Base-by-base conservation (phyloP, 1,284 basidiomycete species). In the Bondarzewia mesenterica region DNA sequence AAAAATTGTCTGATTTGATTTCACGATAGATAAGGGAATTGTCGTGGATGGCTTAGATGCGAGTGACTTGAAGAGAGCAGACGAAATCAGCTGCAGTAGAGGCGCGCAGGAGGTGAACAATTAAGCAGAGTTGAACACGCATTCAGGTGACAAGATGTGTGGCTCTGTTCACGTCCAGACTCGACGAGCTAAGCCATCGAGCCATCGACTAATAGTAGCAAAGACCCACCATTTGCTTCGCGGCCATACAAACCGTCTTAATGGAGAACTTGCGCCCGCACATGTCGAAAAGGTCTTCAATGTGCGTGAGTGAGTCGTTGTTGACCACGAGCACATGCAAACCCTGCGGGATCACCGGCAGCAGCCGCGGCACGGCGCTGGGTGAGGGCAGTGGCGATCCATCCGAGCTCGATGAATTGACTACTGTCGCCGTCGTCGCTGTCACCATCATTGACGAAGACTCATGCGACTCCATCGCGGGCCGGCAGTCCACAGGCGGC, bases 21-120 rank as follows among this genome's bases (percentile, higher is more conserved):
- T 98, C 96, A 56, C 95, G 92, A 73, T 98, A 96, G 59, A 99
- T 97, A 66, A 98, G 85, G 59, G 93, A 96, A 70, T 96, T 94
- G 59, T 96, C 95, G 71, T 99, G 95, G 55, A 98, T 89, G 58
- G 94, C 87, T 71, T 99, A 94, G 45, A 98, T 91, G 54, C 96
- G 91, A 41, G 93, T 89, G 62, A 99, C 89, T 93, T 95, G 62
- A 16, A 16, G 20, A n/a, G 12, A 20, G 14, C 49, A 38, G 47
- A 46, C 23, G 47, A 15, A 35, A 27, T 8, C 35, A 22, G 35
- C 20, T 8, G 20, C 14, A 20, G n/a, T n/a, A n/a, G n/a, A n/a
- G n/a, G n/a, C n/a, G n/a, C n/a, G n/a, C n/a, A n/a, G n/a, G n/a
- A n/a, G n/a, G n/a, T n/a, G n/a, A 32, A 32, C 15, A 6, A 32